A percentile compares a stretch with the other conserved stretches of the same genome.
phyloP scores from a whole-genome alignment of 495 filamentous ascomycete genomes.

The Glonium stellatum region DNA sequence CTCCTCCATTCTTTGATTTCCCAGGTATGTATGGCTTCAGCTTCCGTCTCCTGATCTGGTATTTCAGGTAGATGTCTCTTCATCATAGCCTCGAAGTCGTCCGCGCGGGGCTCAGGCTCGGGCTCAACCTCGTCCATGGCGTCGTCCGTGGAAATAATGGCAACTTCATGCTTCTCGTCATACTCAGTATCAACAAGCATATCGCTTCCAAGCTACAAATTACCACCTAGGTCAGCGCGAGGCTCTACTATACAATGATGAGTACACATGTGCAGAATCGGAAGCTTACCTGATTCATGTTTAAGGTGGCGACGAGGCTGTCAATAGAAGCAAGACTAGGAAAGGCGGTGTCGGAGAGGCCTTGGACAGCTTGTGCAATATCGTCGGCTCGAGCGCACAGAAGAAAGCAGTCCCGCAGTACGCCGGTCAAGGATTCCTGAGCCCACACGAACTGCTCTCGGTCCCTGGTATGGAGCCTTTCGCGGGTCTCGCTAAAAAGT shows the following conservation, averaged over 20 bases:
- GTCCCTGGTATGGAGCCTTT: background rate
- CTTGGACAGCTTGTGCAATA: background rate
- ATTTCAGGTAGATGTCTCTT: constrained; percentile 65
- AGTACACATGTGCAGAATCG: constrained; percentile 25
- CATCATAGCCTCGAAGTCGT: constrained; percentile 85
- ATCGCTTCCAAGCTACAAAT: constrained; percentile 43
- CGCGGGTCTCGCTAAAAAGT: constrained; percentile 22
- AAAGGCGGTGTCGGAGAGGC: constrained; percentile 1
- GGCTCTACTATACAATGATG: constrained; percentile 31
- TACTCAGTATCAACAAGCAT: constrained; percentile 49
- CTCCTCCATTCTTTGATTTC: constrained; percentile 73
- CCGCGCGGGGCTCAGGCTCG: constrained; percentile 51
- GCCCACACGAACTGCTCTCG: background rate
- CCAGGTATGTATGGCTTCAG: constrained; percentile 73
- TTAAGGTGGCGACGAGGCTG: constrained; percentile 15
- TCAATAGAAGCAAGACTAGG: background rate
- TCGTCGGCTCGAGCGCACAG: background rate
- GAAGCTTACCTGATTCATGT: constrained; percentile 35
- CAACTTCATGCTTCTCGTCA: constrained; percentile 75
- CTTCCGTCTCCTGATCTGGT: constrained; percentile 63
- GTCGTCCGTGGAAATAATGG: constrained; percentile 71
- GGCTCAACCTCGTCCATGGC: constrained; percentile 40
- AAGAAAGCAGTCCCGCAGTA: background rate
- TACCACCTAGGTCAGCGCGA: constrained; percentile 5
- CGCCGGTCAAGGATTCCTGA: background rate